Percentiles rank a stretch among this genome's conserved stretches.
phyloP scores from a whole-genome alignment of 192 early-diverging fungal genomes.

The Entomortierella parvispora region DNA sequence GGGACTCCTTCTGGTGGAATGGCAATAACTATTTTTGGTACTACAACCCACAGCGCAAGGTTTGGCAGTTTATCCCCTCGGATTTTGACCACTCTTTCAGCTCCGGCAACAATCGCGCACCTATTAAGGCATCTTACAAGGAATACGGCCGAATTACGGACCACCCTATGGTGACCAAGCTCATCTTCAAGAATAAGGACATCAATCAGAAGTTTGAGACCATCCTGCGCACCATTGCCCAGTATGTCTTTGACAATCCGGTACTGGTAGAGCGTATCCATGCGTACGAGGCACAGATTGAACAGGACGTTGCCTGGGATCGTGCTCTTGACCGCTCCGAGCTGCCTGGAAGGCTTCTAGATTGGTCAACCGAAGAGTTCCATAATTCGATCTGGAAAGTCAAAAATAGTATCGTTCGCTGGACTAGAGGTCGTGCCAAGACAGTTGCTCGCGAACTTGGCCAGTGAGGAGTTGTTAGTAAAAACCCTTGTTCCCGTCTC shows the following conservation, averaged over 20 bases:
- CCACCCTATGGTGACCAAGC: constrained; percentile 17
- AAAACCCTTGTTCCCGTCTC: too few relatives aligned
- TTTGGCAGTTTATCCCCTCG: constrained; percentile 39
- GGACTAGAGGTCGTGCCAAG: constrained; percentile 12
- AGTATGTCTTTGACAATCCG: constrained; percentile 15
- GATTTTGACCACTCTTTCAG: constrained; percentile 54
- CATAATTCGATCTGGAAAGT: constrained; percentile 1
- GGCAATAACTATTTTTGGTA: constrained; percentile 52
- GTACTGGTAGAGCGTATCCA: constrained; percentile 27
- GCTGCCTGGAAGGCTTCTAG: neutral
- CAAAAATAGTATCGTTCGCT: constrained; percentile 4
- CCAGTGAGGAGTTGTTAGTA: neutral
- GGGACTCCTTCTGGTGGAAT: constrained; percentile 40
- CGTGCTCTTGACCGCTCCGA: constrained; percentile 15
- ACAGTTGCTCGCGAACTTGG: neutral
- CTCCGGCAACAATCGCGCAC: constrained; percentile 21
- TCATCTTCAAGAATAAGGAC: constrained; percentile 43
- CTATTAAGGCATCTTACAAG: constrained; percentile 9
- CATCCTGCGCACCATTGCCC: constrained; percentile 22
- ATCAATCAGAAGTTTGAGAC: constrained; percentile 30
- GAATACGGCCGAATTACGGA: constrained; percentile 4
- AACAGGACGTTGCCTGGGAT: constrained; percentile 48
- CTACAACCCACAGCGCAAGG: constrained; percentile 19
- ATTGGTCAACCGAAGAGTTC: neutral
- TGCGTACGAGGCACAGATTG: constrained; percentile 29